These are phyloP conservation scores for Lachancea meyersii DNA, from an alignment of 805 yeast genomes.

Conservation along the genomic window DNA sequence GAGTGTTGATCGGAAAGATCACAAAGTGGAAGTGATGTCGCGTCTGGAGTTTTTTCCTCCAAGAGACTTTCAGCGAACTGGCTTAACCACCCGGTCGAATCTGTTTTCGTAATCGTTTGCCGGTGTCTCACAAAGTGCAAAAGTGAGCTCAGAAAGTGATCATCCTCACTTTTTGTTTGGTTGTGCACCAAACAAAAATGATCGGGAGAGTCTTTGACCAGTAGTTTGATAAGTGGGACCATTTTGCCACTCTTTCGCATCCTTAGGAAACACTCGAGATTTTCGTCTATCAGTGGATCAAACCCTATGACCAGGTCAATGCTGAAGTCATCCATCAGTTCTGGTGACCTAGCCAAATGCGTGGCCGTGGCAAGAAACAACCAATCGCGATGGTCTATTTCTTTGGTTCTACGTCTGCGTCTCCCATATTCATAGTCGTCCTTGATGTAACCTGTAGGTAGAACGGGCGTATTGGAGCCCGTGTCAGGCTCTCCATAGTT, in stretches of 20 bases:
- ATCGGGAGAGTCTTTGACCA: conserved; percentile 41
- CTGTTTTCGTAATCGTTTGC: neutral
- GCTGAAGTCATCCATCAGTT: conserved; percentile 30
- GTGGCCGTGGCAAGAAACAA: conserved; percentile 43
- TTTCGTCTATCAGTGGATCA: conserved; percentile 37
- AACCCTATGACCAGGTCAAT: conserved; percentile 44
- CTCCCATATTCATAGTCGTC: conserved; percentile 27
- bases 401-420: conserved; percentile 7
- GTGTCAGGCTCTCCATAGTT: conserved; percentile 10
- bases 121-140: conserved; percentile 17
- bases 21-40: conserved; percentile 13
- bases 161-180: conserved; percentile 13
- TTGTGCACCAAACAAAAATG: conserved; percentile 33
- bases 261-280: conserved; percentile 27
- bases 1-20: conserved; percentile 12
- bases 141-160: conserved; percentile 27
- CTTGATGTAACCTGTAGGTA: conserved; percentile 15
- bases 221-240: conserved; percentile 43
- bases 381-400: conserved; percentile 26
- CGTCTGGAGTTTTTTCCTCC: conserved; percentile 11
- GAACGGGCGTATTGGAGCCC: neutral
- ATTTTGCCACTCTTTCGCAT: conserved; percentile 18
- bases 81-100: neutral
- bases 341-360: conserved; percentile 35
- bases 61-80: conserved; percentile 15